Evolutionary conservation across 2,329 filamentous ascomycete species (phyloP), one percentile per base, ranked within the genome.

Genomic region (Fusarium longipes): DNA sequence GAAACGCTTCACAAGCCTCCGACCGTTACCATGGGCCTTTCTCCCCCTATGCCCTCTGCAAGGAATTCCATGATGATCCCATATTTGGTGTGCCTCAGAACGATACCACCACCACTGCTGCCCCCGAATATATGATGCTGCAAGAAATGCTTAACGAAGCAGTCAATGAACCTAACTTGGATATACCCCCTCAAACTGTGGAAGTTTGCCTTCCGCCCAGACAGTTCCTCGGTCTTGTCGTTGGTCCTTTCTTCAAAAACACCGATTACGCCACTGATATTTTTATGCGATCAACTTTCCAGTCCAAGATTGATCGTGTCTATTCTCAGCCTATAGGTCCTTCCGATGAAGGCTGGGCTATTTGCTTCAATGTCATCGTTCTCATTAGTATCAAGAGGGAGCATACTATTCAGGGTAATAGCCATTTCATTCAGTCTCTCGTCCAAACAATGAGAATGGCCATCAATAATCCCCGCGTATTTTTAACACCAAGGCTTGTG

Each of bases 361-460:
- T 74, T 1, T 74, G 72, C 25, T 73, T 73, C 35, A 74, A 74
- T 20, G 59, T 64, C 24, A 68, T 74, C 18, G 67, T 73, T 20
- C 59, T 74, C 10, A 49, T 74, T 9, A 63, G 70, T 10, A 71
- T 73, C 15, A 67, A 70, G 5, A 74, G 70, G 20, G 72, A 72
- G 12, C 63, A 71, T 6, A 63, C 57, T 8, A 57, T 27, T 6
- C 70, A 74, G 11, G 65, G 54, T 18, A 68, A 68, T 25, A 74
- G 63, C 15, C 70, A 73, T 1, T 74, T 74, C 30, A 58, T 65
- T 12, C 72, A 74, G 29, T 69, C 68, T 4, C 72, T 74, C 24
- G 53, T 73, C 2, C 71, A 73, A 45, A 74, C 69, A 1, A 30
- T 74, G 22, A 64, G 55, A 17, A 71, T 74, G 72, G 68, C 70